phyloP scores from a whole-genome alignment of 1,284 basidiomycete genomes.

The Trametes versicolor region DNA sequence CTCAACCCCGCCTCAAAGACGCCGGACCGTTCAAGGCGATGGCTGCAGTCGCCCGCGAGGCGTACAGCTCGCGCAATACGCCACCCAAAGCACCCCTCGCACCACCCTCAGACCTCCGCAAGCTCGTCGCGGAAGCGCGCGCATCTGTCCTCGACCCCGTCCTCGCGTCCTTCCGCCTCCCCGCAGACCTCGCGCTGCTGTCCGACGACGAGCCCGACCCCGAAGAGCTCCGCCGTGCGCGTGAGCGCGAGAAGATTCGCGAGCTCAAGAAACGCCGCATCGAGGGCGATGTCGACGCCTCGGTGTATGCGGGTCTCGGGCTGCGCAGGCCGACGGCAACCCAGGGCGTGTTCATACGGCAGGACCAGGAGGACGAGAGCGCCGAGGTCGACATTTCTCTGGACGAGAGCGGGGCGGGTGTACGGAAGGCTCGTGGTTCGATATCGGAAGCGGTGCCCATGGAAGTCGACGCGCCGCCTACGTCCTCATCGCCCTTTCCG shows the following conservation, averaged over 20 bases:
- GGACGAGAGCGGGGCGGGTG: slow-evolving; percentile 22
- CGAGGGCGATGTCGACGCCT: slow-evolving; percentile 34
- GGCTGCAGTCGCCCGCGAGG: slow-evolving; percentile 47
- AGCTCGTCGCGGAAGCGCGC: slow-evolving; percentile 63
- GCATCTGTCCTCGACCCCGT: slow-evolving; percentile 68
- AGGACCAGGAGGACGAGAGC: slow-evolving; percentile 67
- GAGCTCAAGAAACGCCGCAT: slow-evolving; percentile 65
- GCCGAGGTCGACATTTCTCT: slow-evolving; percentile 62
- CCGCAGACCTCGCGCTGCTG: slow-evolving; percentile 40
- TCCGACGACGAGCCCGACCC: slow-evolving; percentile 54
- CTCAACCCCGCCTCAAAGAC: slow-evolving; percentile 40
- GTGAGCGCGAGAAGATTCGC: slow-evolving; percentile 61
- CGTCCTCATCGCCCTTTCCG: slow-evolving; percentile 27
- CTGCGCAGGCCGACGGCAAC: slow-evolving; percentile 39
- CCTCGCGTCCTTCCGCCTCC: slow-evolving; percentile 51
- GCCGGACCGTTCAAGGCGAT: slow-evolving; percentile 57
- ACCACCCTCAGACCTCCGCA: slow-evolving; percentile 67
- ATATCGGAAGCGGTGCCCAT: slow-evolving; percentile 23
- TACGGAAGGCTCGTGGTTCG: slow-evolving; percentile 4
- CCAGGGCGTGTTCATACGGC: slow-evolving; percentile 59
- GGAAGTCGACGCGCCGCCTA: slow-evolving; percentile 37
- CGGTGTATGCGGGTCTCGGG: slow-evolving; percentile 37
- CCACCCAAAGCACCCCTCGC: slow-evolving; percentile 54
- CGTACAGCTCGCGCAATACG: slow-evolving; percentile 49
- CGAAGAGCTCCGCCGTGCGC: slow-evolving; percentile 52